These are phyloP conservation scores for Aspergillus proliferans DNA, from an alignment of 2,329 filamentous ascomycete genomes.

Conservation along the genomic window DNA sequence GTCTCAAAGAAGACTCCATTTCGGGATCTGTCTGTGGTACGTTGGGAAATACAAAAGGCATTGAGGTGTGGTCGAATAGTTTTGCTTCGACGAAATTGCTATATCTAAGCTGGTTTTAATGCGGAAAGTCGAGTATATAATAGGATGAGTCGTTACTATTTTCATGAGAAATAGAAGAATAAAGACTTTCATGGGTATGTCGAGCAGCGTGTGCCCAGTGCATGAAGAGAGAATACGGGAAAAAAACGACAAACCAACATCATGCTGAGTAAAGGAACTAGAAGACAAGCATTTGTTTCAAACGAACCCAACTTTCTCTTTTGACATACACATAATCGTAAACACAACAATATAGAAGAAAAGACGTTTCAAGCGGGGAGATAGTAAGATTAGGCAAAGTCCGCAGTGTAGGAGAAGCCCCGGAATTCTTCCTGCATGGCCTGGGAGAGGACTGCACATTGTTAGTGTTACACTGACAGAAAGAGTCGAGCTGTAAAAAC, in stretches of 20 bases:
- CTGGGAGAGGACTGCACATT: conserved; percentile 73
- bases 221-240: conserved; percentile 9
- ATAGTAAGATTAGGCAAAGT: conserved; percentile 60
- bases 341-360: conserved; percentile 4
- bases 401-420: conserved; percentile 93
- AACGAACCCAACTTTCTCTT: conserved; percentile 11
- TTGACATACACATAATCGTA: conserved; percentile 6
- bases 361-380: conserved; percentile 3
- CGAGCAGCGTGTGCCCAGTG: conserved; percentile 15
- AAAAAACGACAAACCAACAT: conserved; percentile 11
- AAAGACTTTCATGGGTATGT: conserved; percentile 24
- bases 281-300: conserved; percentile 4
- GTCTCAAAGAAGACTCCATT: too few relatives aligned
- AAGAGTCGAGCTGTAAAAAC: too few relatives aligned
- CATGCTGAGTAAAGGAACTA: conserved; percentile 11
- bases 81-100: too few relatives aligned
- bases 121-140: too few relatives aligned
- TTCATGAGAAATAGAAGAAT: conserved; percentile 11
- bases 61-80: too few relatives aligned
- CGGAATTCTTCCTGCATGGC: conserved; percentile 99
- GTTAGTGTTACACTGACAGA: conserved; percentile 11
- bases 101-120: too few relatives aligned
- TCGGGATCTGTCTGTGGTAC: too few relatives aligned
- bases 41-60: too few relatives aligned
- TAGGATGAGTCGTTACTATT: too few relatives aligned